Evolutionary conservation across 805 yeast species (phyloP).

Genomic region (Suhomyces canberraensis): DNA sequence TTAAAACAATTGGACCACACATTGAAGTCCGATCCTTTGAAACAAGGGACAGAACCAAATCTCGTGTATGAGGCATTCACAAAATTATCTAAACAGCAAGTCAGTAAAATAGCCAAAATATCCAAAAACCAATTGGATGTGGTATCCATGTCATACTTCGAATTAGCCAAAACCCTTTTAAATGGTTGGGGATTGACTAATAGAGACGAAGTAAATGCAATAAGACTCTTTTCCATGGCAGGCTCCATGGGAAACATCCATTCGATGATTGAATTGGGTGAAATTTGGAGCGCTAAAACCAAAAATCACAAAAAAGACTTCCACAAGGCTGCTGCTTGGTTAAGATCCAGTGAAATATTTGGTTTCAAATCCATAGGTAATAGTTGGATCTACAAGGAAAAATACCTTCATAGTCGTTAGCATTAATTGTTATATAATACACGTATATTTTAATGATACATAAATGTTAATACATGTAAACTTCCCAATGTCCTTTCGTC

Average conservation of each 20-base stretch:
- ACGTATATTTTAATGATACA: too few species aligned
- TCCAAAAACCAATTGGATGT: constrained; percentile 42
- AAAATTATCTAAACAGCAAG: constrained; percentile 19
- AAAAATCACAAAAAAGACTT: constrained; percentile 55
- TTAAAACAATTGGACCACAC: constrained; percentile 21
- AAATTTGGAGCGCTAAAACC: constrained; percentile 60
- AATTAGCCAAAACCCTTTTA: constrained; percentile 55
- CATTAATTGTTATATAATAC: not conserved
- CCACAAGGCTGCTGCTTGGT: constrained; percentile 65
- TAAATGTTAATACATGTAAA: too few species aligned
- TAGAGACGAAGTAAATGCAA: constrained; percentile 55
- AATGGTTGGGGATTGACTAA: constrained; percentile 53
- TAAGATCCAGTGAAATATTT: constrained; percentile 57
- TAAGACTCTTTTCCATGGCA: constrained; percentile 58
- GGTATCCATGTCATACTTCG: constrained; percentile 51
- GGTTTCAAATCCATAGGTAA: constrained; percentile 65
- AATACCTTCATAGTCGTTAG: constrained; percentile 41
- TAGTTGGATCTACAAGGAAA: constrained; percentile 72
- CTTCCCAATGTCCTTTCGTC: too few species aligned
- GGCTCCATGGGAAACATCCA: constrained; percentile 66
- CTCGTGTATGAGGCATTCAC: constrained; percentile 22
- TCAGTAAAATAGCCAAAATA: constrained; percentile 25
- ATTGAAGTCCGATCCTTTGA: constrained; percentile 24
- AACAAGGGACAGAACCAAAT: constrained; percentile 12
- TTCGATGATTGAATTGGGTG: constrained; percentile 69